A percentile compares a stretch with the other conserved stretches of the same genome.
phyloP scores from a whole-genome alignment of 2,329 filamentous ascomycete genomes.

The Pseudopithomyces chartarum region DNA sequence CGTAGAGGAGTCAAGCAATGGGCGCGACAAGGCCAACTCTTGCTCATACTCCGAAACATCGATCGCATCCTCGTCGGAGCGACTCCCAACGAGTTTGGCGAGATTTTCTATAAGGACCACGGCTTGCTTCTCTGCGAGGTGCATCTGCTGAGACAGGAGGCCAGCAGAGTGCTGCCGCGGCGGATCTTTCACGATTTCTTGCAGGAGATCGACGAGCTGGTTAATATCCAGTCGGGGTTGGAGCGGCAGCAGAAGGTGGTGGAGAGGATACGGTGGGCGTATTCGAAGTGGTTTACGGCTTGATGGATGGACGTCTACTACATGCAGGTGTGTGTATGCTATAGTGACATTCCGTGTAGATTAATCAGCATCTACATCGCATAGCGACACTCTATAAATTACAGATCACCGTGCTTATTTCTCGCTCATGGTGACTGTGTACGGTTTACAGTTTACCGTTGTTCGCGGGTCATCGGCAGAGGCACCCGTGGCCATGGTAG shows the following conservation, averaged over 20 bases:
- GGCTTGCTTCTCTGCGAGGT: conserved; percentile 89
- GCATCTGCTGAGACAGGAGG: conserved; percentile 76
- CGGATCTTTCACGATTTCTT: conserved; percentile 82
- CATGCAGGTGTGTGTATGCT: neutral
- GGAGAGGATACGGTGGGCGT: conserved; percentile 87
- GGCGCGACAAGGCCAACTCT: conserved; percentile 69
- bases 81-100: conserved; percentile 69
- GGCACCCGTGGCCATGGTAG: neutral
- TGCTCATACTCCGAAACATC: conserved; percentile 80
- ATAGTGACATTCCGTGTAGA: no score
- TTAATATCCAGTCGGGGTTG: conserved; percentile 78
- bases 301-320: no score
- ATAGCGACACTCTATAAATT: no score
- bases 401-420: no score
- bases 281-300: conserved; percentile 69
- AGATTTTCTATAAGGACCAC: conserved; percentile 90
- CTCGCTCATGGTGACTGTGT: no score
- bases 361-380: no score
- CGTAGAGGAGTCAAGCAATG: conserved; percentile 70
- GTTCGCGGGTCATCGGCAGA: neutral
- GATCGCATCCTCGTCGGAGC: conserved; percentile 66
- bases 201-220: conserved; percentile 84
- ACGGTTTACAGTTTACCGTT: no score
- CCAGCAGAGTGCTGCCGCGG: conserved; percentile 69
- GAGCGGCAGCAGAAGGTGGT: conserved; percentile 78